Evolutionary conservation across 768 basidiomycete species (phyloP).

Genomic region (Phanerochaete sordida): DNA sequence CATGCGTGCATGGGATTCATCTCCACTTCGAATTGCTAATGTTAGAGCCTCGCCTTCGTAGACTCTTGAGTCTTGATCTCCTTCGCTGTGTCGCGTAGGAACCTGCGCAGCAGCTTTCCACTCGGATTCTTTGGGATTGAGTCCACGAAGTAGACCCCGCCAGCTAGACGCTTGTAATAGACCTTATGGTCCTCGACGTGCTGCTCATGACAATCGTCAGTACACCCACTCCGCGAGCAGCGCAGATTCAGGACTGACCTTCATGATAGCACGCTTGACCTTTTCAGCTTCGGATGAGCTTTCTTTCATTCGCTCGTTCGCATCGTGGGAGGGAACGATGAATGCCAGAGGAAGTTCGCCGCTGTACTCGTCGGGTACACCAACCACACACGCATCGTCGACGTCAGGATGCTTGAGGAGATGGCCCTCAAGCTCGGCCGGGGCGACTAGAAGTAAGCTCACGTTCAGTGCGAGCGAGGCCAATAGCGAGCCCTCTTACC

Average conservation of each 20-base stretch:
- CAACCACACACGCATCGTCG: constrained; percentile 37
- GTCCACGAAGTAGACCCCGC: constrained; percentile 35
- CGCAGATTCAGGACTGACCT: constrained; percentile 39
- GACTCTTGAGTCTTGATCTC: constrained; percentile 4
- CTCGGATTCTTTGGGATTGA: constrained; percentile 31
- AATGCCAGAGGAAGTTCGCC: constrained; percentile 78
- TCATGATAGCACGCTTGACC: constrained; percentile 48
- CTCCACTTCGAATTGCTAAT: too few relatives aligned
- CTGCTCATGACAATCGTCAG: constrained; percentile 10
- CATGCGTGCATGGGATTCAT: too few relatives aligned
- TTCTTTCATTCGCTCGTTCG: constrained; percentile 31
- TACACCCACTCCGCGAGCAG: background rate
- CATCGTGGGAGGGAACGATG: constrained; percentile 46
- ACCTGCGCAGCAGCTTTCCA: constrained; percentile 29
- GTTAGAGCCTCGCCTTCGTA: constrained; percentile 19
- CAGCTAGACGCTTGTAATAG: constrained; percentile 34
- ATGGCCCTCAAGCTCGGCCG: constrained; percentile 34
- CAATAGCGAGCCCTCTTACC: too few relatives aligned
- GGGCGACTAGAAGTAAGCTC: constrained; percentile 26
- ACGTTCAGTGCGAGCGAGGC: too few relatives aligned
- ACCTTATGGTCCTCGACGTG: constrained; percentile 29
- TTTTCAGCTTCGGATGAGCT: constrained; percentile 31
- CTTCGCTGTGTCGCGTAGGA: constrained; percentile 26
- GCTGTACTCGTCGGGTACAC: constrained; percentile 68
- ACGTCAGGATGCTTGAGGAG: constrained; percentile 44